phyloP scores from a whole-genome alignment of 2,329 filamentous ascomycete species.

The Sporothrix brunneoviolacea region DNA sequence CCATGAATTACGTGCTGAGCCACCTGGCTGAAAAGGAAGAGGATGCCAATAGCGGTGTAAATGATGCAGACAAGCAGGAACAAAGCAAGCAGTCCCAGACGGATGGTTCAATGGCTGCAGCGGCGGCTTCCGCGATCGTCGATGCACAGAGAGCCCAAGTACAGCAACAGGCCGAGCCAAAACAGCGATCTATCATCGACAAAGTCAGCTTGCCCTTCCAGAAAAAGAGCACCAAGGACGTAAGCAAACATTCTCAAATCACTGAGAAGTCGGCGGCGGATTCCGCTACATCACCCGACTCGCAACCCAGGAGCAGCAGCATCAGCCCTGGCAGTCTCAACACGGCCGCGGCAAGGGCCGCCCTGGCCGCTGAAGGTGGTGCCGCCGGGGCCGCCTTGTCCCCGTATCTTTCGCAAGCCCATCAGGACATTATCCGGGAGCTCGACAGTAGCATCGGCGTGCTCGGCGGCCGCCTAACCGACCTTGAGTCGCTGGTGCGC shows the following conservation, averaged over 20 bases:
- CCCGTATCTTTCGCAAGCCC: not conserved
- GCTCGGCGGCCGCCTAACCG: slow-evolving; percentile 86
- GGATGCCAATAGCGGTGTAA: slow-evolving; percentile 27
- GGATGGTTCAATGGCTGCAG: not conserved
- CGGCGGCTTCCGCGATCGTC: not conserved
- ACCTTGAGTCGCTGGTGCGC: slow-evolving; percentile 89
- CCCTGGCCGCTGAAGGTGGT: slow-evolving; percentile 2
- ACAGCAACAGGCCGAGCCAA: not conserved
- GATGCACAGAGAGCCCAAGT: slow-evolving; percentile 6
- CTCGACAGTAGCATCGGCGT: slow-evolving; percentile 75
- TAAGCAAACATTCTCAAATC: not conserved
- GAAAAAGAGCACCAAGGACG: not conserved
- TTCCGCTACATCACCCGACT: not conserved
- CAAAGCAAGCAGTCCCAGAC: slow-evolving; percentile 15
- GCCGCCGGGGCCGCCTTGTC: not conserved
- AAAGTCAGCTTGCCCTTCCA: slow-evolving; percentile 12
- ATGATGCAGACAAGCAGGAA: slow-evolving; percentile 23
- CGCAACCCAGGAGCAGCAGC: not conserved
- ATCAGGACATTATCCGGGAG: slow-evolving; percentile 50
- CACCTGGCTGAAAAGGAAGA: slow-evolving; percentile 56
- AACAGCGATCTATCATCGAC: slow-evolving; percentile 6
- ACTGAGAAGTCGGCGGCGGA: not conserved
- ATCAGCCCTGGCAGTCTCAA: slow-evolving; percentile 5
- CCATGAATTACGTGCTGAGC: slow-evolving; percentile 82
- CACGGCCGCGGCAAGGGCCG: slow-evolving; percentile 10